phyloP scores from a whole-genome alignment of 2,329 filamentous ascomycete genomes.

The Alternaria novae-zelandiae region DNA sequence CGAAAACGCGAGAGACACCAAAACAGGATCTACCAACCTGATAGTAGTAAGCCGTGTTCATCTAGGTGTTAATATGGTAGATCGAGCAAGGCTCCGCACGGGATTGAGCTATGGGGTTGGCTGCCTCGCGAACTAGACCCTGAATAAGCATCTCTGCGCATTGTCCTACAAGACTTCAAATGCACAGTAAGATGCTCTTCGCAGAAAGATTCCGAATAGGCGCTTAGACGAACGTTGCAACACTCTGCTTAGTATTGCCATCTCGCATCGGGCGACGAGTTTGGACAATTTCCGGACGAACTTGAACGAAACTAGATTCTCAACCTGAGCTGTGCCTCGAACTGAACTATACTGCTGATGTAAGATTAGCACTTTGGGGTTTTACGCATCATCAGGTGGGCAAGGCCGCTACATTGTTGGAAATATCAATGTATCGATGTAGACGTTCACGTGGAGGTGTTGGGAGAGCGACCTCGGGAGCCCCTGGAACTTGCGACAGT shows the following conservation, averaged over 20 bases:
- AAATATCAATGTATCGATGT: accelerated
- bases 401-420: neutral
- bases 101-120: neutral
- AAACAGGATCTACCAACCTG: neutral
- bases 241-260: neutral
- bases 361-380: accelerated
- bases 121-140: neutral
- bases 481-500: neutral
- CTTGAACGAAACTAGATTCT: neutral
- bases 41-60: neutral
- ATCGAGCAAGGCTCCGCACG: neutral
- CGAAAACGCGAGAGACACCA: neutral
- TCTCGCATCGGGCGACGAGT: neutral
- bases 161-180: neutral
- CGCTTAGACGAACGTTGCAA: neutral
- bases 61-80: neutral
- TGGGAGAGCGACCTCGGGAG: neutral
- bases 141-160: neutral
- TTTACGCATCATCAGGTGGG: neutral
- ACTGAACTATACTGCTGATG: neutral
- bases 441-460: neutral
- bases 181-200: neutral
- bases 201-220: neutral
- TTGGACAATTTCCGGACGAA: neutral
- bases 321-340: neutral